These are phyloP conservation scores for Corymbia citriodora DNA, from an alignment of 441 rosid genomes.

Conservation along the genomic window DNA sequence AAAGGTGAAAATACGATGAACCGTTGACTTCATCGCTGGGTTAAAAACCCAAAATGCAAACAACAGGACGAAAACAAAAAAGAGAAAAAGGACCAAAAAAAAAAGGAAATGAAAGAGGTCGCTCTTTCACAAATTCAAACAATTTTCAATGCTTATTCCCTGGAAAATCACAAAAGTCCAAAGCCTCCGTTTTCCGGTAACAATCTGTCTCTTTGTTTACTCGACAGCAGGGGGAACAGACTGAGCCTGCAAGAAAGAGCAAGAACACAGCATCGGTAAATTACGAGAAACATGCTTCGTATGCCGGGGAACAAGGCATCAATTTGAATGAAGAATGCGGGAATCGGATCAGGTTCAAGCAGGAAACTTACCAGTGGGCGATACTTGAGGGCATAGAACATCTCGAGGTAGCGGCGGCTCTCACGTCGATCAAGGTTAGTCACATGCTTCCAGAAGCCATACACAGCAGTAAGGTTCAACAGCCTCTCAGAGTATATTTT, in stretches of 20 bases:
- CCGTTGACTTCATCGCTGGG: neutral
- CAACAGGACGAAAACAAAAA: neutral
- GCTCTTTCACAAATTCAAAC: neutral
- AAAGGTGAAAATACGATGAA: neutral
- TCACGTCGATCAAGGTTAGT: constrained; percentile 87
- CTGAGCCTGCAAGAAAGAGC: constrained; percentile 54
- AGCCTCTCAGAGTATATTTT: constrained; percentile 86
- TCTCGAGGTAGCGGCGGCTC: constrained; percentile 89
- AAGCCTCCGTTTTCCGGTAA: neutral
- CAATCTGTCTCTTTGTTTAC: constrained; percentile 5
- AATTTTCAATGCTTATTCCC: neutral
- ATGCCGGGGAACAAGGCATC: neutral
- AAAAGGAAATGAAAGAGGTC: neutral
- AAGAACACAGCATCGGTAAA: neutral
- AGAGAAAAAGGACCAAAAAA: neutral
- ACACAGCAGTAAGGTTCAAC: constrained; percentile 80
- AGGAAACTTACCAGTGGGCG: constrained; percentile 58
- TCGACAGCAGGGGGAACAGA: constrained; percentile 75
- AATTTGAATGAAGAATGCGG: neutral
- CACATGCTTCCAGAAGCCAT: constrained; percentile 97
- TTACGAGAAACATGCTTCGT: neutral
- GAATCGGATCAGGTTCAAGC: neutral
- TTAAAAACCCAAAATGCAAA: neutral
- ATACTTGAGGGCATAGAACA: constrained; percentile 90
- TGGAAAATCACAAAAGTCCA: neutral